Evolutionary conservation across 2,329 filamentous ascomycete genomes (phyloP).

Genomic region (Fusarium sp.): DNA sequence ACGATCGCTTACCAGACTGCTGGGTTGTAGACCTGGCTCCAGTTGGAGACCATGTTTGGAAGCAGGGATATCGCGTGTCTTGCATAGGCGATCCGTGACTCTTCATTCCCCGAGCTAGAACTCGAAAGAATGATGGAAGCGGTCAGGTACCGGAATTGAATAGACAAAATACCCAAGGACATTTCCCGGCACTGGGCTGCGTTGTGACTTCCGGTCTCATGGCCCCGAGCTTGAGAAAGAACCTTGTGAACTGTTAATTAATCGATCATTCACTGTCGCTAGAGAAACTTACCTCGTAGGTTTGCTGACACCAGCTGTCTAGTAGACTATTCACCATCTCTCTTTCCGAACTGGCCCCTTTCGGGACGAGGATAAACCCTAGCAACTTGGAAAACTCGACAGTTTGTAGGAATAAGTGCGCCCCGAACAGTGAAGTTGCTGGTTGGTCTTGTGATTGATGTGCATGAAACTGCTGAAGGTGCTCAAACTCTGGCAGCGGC

Average conservation of each 20-base stretch:
- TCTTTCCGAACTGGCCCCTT: not conserved
- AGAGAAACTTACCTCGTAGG: not conserved
- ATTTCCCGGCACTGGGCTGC: not conserved
- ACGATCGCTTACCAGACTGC: not conserved
- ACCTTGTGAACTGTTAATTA: not conserved
- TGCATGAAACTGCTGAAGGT: not conserved
- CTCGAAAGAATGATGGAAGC: not conserved
- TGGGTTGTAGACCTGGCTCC: not conserved
- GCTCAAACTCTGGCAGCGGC: not conserved
- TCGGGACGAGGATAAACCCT: not conserved
- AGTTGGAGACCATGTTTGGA: not conserved
- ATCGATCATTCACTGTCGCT: too few relatives aligned
- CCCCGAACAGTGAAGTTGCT: not conserved
- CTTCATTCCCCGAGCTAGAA: not conserved
- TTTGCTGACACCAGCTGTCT: not conserved
- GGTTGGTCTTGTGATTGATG: not conserved
- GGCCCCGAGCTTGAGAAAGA: not conserved
- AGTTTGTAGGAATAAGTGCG: not conserved
- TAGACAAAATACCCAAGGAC: not conserved
- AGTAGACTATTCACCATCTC: not conserved
- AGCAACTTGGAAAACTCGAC: not conserved
- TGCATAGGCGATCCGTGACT: not conserved
- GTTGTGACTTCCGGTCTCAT: not conserved
- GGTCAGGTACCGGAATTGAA: not conserved
- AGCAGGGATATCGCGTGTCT: not conserved